Percentiles rank a stretch among this genome's conserved stretches.
phyloP scores from a whole-genome alignment of 2,329 filamentous ascomycete genomes.

The Arthrobotrys musiformis region DNA sequence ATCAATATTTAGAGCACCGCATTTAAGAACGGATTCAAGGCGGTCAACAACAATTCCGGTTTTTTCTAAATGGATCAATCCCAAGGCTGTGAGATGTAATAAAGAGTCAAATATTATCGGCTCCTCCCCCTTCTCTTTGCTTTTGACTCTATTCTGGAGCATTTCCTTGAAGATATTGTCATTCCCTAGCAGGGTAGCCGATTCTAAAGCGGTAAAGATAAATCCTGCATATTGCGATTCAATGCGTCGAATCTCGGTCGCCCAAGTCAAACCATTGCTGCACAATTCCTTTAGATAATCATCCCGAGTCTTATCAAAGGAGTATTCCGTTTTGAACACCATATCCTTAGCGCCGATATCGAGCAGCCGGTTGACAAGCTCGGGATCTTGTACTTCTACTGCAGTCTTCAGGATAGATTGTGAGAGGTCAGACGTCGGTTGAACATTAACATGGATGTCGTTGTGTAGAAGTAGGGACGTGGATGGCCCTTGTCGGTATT shows the following conservation, averaged over 20 bases:
- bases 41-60: no score
- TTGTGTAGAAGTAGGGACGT: background rate
- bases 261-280: background rate
- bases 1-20: background rate
- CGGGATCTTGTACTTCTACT: constrained; percentile 27
- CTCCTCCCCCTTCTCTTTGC: background rate
- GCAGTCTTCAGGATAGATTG: constrained; percentile 26
- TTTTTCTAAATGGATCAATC: no score
- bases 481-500: constrained; percentile 15
- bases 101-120: background rate
- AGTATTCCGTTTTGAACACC: constrained; percentile 13
- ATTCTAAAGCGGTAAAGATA: background rate
- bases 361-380: constrained; percentile 5
- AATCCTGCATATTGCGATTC: no score
- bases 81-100: background rate
- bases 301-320: background rate
- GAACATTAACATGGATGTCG: constrained; percentile 7
- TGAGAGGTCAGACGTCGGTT: constrained; percentile 19
- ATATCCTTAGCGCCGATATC: constrained; percentile 12
- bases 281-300: background rate
- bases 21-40: background rate
- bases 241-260: background rate
- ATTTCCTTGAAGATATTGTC: background rate
- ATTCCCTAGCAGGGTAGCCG: background rate
- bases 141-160: background rate